Conservation (phyloP, 352 stramenopile genomes). For the Ophiocytium majus region DNA sequence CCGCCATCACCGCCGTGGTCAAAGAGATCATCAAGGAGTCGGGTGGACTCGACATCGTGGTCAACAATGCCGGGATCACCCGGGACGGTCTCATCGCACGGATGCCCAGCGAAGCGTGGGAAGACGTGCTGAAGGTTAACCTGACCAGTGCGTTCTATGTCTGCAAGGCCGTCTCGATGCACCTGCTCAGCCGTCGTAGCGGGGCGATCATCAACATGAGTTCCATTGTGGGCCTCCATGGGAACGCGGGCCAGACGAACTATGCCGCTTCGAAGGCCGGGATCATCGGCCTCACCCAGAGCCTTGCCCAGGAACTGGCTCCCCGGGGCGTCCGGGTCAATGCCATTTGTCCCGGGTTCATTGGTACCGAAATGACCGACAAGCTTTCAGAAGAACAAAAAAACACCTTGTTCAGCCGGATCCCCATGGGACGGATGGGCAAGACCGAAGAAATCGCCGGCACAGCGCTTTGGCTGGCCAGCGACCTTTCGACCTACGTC, state of each 20-base stretch:
- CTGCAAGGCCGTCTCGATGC: slow-evolving; percentile 72
- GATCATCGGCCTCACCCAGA: slow-evolving; percentile 74
- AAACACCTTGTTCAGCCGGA: slow-evolving; percentile 60
- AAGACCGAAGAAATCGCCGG: slow-evolving; percentile 65
- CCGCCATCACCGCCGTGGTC: not conserved
- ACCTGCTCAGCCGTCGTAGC: slow-evolving; percentile 65
- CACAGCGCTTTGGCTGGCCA: slow-evolving; percentile 66
- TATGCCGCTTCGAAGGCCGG: slow-evolving; percentile 65
- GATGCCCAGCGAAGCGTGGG: slow-evolving; percentile 72
- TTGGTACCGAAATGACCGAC: slow-evolving; percentile 72
- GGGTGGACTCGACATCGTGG: slow-evolving; percentile 64
- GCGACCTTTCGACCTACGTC: slow-evolving; percentile 71
- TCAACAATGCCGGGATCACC: slow-evolving; percentile 80
- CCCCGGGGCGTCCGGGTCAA: slow-evolving; percentile 65
- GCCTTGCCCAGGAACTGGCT: slow-evolving; percentile 75
- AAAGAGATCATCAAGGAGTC: slow-evolving; percentile 59
- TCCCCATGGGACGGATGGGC: slow-evolving; percentile 69
- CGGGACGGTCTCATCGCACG: slow-evolving; percentile 58
- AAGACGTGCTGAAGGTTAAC: slow-evolving; percentile 75
- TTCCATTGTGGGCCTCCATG: slow-evolving; percentile 70
- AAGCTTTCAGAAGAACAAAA: slow-evolving; percentile 51
- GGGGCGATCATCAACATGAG: slow-evolving; percentile 77
- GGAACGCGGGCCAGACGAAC: slow-evolving; percentile 56
- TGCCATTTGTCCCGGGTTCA: slow-evolving; percentile 74
- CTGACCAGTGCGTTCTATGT: slow-evolving; percentile 72